A percentile compares a stretch with the other conserved stretches of the same genome.
Evolutionary conservation across 2,329 filamentous ascomycete species (phyloP).

Genomic region (Ceratocystis albifundus): DNA sequence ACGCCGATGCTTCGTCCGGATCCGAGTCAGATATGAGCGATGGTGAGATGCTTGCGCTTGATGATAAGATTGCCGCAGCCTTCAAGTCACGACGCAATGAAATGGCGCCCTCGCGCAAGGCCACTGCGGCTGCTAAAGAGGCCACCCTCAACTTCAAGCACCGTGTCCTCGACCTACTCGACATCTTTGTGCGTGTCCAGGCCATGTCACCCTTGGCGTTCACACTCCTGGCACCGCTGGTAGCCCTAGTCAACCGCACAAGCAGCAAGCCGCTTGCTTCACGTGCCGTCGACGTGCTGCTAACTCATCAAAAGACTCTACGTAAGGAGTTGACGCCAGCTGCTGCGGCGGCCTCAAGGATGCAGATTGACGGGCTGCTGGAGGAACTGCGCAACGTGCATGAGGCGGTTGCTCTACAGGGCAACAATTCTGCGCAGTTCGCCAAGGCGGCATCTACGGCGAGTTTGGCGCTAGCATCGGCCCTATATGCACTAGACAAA

Average conservation of each 20-base stretch:
- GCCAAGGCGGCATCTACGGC: conserved; percentile 63
- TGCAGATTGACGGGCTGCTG: conserved; percentile 12
- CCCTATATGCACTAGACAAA: conserved; percentile 46
- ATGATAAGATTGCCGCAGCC: conserved; percentile 70
- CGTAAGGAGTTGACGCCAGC: conserved; percentile 40
- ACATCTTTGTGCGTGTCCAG: conserved; percentile 73
- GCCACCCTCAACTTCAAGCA: conserved; percentile 91
- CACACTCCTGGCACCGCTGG: conserved; percentile 59
- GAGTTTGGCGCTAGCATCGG: conserved; percentile 54
- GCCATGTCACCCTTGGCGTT: conserved; percentile 56
- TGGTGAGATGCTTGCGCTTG: conserved; percentile 85
- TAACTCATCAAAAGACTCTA: conserved; percentile 57
- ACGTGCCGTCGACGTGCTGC: conserved; percentile 61
- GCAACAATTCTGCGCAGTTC: conserved; percentile 57
- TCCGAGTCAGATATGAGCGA: conserved; percentile 81
- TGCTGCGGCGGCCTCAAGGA: conserved; percentile 27
- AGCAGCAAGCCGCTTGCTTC: conserved; percentile 62
- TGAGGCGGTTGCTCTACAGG: conserved; percentile 47
- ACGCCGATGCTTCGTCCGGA: conserved; percentile 44
- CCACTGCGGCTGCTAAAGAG: conserved; percentile 77
- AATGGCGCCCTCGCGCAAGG: conserved; percentile 59
- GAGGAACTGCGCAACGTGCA: conserved; percentile 54
- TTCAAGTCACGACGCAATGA: conserved; percentile 64
- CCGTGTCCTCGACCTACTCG: conserved; percentile 75
- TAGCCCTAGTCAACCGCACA: conserved; percentile 66